phyloP scores from a whole-genome alignment of 2,329 filamentous ascomycete species.

The Pseudogymnoascus destructans region DNA sequence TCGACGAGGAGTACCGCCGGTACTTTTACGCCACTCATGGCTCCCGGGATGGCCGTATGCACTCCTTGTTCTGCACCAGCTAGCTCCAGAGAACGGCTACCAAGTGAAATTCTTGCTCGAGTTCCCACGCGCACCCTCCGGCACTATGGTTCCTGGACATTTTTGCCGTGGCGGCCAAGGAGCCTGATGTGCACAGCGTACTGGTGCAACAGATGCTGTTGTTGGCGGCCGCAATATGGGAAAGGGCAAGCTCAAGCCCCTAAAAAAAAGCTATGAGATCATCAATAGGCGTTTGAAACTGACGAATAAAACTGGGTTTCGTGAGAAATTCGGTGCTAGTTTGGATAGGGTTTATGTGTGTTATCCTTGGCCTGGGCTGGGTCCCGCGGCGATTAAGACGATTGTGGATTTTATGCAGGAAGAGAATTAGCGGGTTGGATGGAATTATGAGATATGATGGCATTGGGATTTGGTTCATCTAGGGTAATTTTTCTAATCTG shows the following conservation, averaged over 20 bases:
- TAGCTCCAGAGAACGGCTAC: constrained; percentile 71
- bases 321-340: constrained; percentile 75
- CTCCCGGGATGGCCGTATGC: constrained; percentile 49
- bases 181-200: constrained; percentile 48
- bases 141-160: constrained; percentile 73
- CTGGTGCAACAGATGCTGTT: constrained; percentile 62
- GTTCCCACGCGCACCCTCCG: constrained; percentile 75
- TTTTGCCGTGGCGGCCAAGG: constrained; percentile 43
- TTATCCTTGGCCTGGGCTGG: constrained; percentile 76
- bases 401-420: constrained; percentile 85
- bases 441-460: neutral
- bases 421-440: constrained; percentile 26
- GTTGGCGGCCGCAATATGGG: constrained; percentile 70
- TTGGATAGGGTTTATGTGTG: constrained; percentile 82
- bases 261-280: constrained; percentile 70
- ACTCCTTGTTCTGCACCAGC: constrained; percentile 70
- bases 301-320: constrained; percentile 75
- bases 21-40: constrained; percentile 70
- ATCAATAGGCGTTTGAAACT: constrained; percentile 71
- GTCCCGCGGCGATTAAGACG: constrained; percentile 69
- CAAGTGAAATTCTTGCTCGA: constrained; percentile 95
- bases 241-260: constrained; percentile 65
- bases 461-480: neutral
- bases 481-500: neutral
- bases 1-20: constrained; percentile 67